Evolutionary conservation across 805 yeast species (phyloP).

Genomic region (Huiozyma naganishii): DNA sequence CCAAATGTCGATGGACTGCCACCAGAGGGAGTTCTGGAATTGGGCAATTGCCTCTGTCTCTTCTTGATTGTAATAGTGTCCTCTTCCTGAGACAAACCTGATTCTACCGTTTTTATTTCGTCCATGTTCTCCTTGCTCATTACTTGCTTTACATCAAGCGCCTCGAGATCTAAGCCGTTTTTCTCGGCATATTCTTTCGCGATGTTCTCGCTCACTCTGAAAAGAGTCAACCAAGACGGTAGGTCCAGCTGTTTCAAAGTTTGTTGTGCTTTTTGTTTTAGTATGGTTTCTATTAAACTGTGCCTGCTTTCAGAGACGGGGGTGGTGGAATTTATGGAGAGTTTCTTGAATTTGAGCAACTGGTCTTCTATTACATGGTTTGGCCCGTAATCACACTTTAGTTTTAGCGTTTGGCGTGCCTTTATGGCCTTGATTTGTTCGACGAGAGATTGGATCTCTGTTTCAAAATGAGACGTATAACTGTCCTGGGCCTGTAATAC

Average conservation of each 20-base stretch:
- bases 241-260: conserved; percentile 8
- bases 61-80: background rate
- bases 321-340: background rate
- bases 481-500: background rate
- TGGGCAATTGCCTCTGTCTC: background rate
- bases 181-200: conserved; percentile 11
- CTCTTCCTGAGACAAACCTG: background rate
- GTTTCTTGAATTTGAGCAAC: background rate
- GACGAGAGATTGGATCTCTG: background rate
- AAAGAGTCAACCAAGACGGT: conserved; percentile 13
- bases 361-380: conserved; percentile 13
- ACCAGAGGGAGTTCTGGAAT: background rate
- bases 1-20: too few species aligned
- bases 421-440: background rate
- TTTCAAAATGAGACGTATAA: background rate
- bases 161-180: conserved; percentile 5
- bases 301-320: background rate
- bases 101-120: background rate
- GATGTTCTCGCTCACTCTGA: conserved; percentile 10
- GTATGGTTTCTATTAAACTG: background rate
- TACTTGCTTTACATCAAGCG: background rate
- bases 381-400: conserved; percentile 10
- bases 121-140: background rate
- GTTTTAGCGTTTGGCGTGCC: background rate
- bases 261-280: background rate